Conservation (phyloP, 139 green algal species). For the Chlamydomonas applanata region DNA sequence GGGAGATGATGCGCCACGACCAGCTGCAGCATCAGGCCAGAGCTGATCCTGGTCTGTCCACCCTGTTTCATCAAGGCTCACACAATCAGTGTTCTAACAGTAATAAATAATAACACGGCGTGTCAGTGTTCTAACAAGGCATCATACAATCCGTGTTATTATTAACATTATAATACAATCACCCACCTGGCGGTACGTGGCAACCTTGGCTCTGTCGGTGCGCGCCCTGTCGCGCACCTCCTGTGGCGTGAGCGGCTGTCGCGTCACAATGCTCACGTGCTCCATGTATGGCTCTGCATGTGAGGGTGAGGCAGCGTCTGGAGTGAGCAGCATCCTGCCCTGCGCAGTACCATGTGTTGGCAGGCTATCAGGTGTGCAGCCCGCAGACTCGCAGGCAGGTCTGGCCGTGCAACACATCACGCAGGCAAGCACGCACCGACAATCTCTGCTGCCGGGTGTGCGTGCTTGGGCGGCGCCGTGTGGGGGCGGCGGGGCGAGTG, state of each 20-base stretch:
- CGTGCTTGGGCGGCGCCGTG: background rate
- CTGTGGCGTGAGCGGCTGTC: slow-evolving; percentile 5
- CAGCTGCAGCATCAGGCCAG: no score
- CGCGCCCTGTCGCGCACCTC: background rate
- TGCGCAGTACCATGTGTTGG: no score
- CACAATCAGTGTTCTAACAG: background rate
- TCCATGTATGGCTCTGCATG: slow-evolving; percentile 18
- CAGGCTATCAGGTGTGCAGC: no score
- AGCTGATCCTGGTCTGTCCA: no score
- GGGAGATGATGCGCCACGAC: no score
- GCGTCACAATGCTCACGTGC: slow-evolving; percentile 13
- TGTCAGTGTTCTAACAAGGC: background rate
- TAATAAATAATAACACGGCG: background rate
- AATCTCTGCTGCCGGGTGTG: background rate
- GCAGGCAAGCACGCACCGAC: no score
- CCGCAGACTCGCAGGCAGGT: no score
- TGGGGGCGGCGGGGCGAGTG: no score
- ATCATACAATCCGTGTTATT: background rate
- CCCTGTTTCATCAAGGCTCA: background rate
- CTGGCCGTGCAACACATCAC: no score
- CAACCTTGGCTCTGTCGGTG: background rate
- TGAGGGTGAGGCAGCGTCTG: no score
- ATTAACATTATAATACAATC: background rate
- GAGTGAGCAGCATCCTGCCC: no score
- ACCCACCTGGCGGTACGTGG: background rate